Percentiles rank a stretch among this genome's conserved stretches.
These are phyloP conservation scores for Cytospora leucostoma DNA, from an alignment of 2,329 filamentous ascomycete species.

Conservation along the genomic window DNA sequence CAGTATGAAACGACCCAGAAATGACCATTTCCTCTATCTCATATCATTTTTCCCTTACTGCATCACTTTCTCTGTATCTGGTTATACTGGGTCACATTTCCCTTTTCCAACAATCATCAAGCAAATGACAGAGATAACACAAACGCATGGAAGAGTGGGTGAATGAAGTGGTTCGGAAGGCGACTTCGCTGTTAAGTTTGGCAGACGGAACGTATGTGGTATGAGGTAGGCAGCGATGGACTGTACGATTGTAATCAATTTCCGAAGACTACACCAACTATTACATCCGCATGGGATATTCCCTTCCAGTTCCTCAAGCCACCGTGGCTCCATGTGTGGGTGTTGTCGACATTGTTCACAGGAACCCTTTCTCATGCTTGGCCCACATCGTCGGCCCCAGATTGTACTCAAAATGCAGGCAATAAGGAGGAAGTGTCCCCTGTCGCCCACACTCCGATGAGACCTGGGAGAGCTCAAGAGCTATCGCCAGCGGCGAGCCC, in stretches of 20 bases:
- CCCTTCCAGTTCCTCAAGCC: not conserved
- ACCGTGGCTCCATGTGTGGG: not conserved
- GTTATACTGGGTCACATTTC: constrained; percentile 10
- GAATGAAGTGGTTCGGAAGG: not conserved
- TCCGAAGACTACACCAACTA: not conserved
- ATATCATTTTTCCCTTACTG: constrained; percentile 6
- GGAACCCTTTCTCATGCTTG: not conserved
- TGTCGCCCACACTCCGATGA: not conserved
- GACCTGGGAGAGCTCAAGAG: not conserved
- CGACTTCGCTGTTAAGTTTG: not conserved
- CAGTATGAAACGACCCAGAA: constrained; percentile 18
- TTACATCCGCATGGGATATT: not conserved
- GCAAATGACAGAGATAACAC: not conserved
- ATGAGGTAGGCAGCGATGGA: constrained; percentile 3
- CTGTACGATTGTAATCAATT: constrained; percentile 21
- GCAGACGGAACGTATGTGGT: not conserved
- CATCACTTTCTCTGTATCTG: constrained; percentile 9
- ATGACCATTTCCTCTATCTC: constrained; percentile 12
- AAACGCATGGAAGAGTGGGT: not conserved
- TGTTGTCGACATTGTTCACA: not conserved
- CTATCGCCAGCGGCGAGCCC: not conserved
- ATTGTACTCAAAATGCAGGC: not conserved
- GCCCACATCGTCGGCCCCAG: not conserved
- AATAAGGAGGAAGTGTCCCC: not conserved
- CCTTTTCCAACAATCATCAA: not conserved